Percentiles rank a stretch among this genome's conserved stretches.
Evolutionary conservation across 345 rosid species (phyloP).

Genomic region (Euclidium syriacum): DNA sequence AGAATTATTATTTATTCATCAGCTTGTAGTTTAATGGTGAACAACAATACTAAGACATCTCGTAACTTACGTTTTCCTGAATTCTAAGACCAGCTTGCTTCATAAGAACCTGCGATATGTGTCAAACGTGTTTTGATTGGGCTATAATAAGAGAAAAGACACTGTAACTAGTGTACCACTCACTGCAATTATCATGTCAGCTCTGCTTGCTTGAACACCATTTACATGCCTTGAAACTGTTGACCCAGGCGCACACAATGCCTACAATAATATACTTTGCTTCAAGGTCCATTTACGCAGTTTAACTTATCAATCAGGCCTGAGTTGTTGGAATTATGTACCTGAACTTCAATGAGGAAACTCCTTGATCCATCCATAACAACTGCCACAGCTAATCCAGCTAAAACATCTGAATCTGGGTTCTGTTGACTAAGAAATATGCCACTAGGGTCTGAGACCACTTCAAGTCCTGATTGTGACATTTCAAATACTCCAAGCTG

Average conservation of each 20-base stretch:
- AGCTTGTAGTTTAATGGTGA: not conserved
- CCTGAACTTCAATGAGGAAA: conserved; percentile 93
- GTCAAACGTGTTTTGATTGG: not conserved
- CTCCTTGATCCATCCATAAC: conserved; percentile 86
- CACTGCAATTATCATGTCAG: conserved; percentile 89
- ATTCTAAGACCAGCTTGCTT: conserved; percentile 96
- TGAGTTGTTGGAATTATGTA: conserved; percentile 3
- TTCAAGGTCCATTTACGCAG: not conserved
- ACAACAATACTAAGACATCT: not conserved
- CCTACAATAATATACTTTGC: conserved; percentile 37
- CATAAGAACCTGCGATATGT: conserved; percentile 59
- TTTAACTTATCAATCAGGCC: not conserved
- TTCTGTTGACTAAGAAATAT: conserved; percentile 69
- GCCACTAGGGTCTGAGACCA: conserved; percentile 75
- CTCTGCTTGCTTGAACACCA: conserved; percentile 78
- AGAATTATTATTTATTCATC: not conserved
- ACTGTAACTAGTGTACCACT: conserved; percentile 28
- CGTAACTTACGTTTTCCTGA: conserved; percentile 67
- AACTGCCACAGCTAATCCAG: conserved; percentile 87
- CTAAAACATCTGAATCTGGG: conserved; percentile 73
- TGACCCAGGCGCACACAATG: conserved; percentile 66
- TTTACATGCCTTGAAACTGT: conserved; percentile 66
- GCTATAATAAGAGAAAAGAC: not conserved
- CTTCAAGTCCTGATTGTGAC: conserved; percentile 68
- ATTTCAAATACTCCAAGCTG: conserved; percentile 97